Percentiles rank a stretch among this genome's conserved stretches.
These are phyloP conservation scores for Naegleria lovaniensis DNA, from an alignment of 208 protist genomes.

Conservation along the genomic window DNA sequence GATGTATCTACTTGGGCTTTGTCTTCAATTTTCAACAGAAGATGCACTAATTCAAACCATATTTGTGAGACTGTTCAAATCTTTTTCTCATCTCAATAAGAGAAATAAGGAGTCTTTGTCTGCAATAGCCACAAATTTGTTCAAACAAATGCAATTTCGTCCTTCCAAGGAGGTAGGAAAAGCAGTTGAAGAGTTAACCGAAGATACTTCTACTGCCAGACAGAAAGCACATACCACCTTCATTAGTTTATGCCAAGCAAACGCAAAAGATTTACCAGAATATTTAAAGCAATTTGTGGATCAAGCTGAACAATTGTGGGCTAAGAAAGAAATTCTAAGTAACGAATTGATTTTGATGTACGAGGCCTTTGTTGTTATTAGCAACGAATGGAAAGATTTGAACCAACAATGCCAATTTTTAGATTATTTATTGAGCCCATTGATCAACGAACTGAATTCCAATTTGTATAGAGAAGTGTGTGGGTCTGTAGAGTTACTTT, in stretches of 20 bases:
- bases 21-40: background rate
- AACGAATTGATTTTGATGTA: background rate
- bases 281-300: background rate
- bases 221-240: background rate
- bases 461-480: background rate
- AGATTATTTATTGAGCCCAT: background rate
- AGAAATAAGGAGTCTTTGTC: background rate
- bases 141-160: constrained; percentile 5
- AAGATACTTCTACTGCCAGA: background rate
- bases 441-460: background rate
- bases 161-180: background rate
- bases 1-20: background rate
- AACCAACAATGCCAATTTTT: background rate
- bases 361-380: constrained; percentile 10
- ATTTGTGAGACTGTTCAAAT: background rate
- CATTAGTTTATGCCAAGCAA: background rate
- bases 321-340: background rate
- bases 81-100: background rate
- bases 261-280: background rate
- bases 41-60: constrained; percentile 8
- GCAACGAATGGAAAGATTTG: background rate
- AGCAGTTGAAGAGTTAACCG: background rate
- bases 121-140: background rate
- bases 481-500: background rate
- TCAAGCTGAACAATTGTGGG: background rate